Evolutionary conservation across 2,329 filamentous ascomycete genomes (phyloP).

Genomic region (Fusarium anguioides): DNA sequence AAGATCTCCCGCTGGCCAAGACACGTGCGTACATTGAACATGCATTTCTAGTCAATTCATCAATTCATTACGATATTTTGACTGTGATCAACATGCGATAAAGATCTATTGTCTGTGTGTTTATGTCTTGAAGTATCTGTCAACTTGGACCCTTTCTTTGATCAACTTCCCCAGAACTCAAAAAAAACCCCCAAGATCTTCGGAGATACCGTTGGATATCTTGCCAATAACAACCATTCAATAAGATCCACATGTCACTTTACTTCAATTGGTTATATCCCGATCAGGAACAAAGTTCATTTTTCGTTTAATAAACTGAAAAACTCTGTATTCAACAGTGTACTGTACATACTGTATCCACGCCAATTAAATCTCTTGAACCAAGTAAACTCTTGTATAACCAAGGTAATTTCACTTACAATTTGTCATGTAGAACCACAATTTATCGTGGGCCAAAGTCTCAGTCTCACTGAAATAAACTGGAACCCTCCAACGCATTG

Average conservation of each 20-base stretch:
- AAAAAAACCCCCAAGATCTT: neutral
- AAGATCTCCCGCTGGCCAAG: slow-evolving; percentile 35
- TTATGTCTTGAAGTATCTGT: neutral
- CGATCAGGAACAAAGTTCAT: neutral
- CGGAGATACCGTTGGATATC: neutral
- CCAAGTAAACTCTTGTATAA: no score
- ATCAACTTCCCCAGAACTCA: neutral
- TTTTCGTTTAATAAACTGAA: slow-evolving; percentile 12
- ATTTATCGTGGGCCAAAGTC: neutral
- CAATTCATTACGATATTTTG: neutral
- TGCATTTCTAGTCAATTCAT: neutral
- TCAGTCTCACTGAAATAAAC: neutral
- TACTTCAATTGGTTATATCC: neutral
- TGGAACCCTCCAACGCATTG: slow-evolving; percentile 11
- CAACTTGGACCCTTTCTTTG: neutral
- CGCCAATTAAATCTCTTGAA: neutral
- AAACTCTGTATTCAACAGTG: neutral
- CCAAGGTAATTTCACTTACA: neutral
- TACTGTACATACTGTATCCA: neutral
- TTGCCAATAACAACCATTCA: neutral
- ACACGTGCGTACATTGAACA: neutral
- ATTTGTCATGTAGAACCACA: slow-evolving; percentile 10
- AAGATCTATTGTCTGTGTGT: no score
- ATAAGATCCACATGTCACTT: neutral
- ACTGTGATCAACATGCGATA: neutral